Evolutionary conservation across 2,329 filamentous ascomycete species (phyloP).

Genomic region (Cephalotrichum gorgonifer): DNA sequence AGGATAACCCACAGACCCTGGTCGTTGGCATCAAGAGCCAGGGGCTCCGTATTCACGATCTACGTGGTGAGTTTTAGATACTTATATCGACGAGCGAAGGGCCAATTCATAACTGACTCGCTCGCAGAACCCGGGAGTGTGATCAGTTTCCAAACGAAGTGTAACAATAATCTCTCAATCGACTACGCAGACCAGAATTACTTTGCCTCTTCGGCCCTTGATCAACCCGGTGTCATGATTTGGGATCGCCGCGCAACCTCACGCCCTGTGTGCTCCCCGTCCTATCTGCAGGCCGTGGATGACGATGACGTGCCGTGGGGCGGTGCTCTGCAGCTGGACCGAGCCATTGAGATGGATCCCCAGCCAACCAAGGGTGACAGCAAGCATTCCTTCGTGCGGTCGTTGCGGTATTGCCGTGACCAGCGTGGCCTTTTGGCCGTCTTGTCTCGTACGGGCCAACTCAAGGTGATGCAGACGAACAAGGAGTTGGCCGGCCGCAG

Average conservation of each 20-base stretch:
- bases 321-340: conserved; percentile 46
- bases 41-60: conserved; percentile 66
- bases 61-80: conserved; percentile 47
- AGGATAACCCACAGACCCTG: conserved; percentile 63
- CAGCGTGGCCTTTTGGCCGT: conserved; percentile 51
- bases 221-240: conserved; percentile 63
- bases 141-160: conserved; percentile 53
- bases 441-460: conserved; percentile 51
- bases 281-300: conserved; percentile 48
- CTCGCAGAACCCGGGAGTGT: conserved; percentile 37
- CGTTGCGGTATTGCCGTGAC: conserved; percentile 53
- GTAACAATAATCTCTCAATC: conserved; percentile 63
- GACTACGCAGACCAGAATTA: conserved; percentile 75
- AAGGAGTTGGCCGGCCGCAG: conserved; percentile 39
- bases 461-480: conserved; percentile 49
- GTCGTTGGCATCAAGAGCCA: conserved; percentile 68
- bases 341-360: conserved; percentile 44
- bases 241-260: conserved; percentile 64
- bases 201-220: conserved; percentile 69
- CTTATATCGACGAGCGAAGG: neutral
- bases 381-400: conserved; percentile 51
- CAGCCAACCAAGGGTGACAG: conserved; percentile 39
- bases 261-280: conserved; percentile 38
- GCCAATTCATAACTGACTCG: conserved; percentile 9
- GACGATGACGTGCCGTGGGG: conserved; percentile 54